Base-by-base conservation (phyloP, 169 alveolate genomes). In the Plasmodium gallinaceum region DNA sequence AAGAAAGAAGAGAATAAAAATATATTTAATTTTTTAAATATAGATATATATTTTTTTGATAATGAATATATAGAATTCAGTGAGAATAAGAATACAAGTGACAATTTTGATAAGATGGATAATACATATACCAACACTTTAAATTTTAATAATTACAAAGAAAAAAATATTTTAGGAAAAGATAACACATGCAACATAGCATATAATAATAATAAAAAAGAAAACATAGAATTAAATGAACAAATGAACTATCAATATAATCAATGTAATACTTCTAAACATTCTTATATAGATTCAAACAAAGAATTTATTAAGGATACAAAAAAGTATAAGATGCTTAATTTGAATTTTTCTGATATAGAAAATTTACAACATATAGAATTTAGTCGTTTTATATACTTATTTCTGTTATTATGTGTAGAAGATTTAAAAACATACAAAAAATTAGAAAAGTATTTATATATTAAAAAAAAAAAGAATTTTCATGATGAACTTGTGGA, bases 361-460 rank as follows among this genome's bases (percentile, higher is more conserved):
- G 88, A 69, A 24, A 71, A 86, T 86, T 14, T 86, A 12, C 20
- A 24, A 8, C 88, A 71, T 37, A 18, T 71, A 51, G 92, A 86
- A 26, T 86, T 86, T 65, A 32, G 87, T 64, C 51, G 87, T 45
- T 86, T 86, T 71, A 64, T 86, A 0, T 86, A 70, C 22, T 32
- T 86, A 14, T 86, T 86, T 46, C 26, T 86, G 54, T 66, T 86
- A 46, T 46, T 86, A n/a, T 86, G 88, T 43, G 87, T 86, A 24
- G 37, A 69, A 1, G 76, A 86, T 39, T 48, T 86, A 58, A 46
- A 58, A 57, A 69, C 46, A 65, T 86, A 86, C 42, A 46, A 60
- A 26, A 71, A 61, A 60, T 43, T 86, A 66, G 92, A 86, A 70
- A 86, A 71, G 58, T 86, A 70, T 70, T 70, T 86, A 37, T 86